Conservation (phyloP, 2,329 filamentous ascomycete genomes). For the Immersiporthe knoxdaviesiana region DNA sequence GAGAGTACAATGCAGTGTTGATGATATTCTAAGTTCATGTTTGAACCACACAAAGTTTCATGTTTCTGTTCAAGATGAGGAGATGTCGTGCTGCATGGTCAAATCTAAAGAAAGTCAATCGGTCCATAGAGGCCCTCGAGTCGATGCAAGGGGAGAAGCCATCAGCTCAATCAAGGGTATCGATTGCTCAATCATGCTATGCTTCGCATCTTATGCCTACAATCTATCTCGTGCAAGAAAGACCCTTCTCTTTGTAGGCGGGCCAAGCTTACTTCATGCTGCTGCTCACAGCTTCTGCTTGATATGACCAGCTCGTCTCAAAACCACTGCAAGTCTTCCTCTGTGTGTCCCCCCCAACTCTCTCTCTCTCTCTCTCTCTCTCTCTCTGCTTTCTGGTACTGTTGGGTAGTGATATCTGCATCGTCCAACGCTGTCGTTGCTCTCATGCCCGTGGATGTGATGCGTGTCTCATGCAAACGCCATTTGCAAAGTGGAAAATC, state of each 20-base stretch:
- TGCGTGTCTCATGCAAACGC: slow-evolving; percentile 16
- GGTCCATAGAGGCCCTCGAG: background rate
- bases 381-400: background rate
- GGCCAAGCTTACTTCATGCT: background rate
- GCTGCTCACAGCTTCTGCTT: background rate
- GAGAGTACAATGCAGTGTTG: background rate
- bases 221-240: background rate
- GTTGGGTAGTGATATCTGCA: background rate
- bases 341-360: background rate
- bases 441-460: background rate
- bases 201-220: slow-evolving; percentile 5
- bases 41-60: background rate
- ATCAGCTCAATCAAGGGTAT: slow-evolving; percentile 8
- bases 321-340: background rate
- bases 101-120: background rate
- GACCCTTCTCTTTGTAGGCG: background rate
- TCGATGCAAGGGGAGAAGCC: background rate
- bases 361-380: background rate
- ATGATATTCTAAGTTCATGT: background rate
- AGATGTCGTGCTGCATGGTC: background rate
- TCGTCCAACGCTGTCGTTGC: background rate
- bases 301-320: background rate
- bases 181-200: slow-evolving; percentile 15
- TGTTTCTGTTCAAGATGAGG: background rate
- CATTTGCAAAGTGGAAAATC: slow-evolving; percentile 3